Percentiles rank a stretch among this genome's conserved stretches.
These are phyloP conservation scores for Puccinia coronata DNA, from an alignment of 1,284 basidiomycete species.

Conservation along the genomic window DNA sequence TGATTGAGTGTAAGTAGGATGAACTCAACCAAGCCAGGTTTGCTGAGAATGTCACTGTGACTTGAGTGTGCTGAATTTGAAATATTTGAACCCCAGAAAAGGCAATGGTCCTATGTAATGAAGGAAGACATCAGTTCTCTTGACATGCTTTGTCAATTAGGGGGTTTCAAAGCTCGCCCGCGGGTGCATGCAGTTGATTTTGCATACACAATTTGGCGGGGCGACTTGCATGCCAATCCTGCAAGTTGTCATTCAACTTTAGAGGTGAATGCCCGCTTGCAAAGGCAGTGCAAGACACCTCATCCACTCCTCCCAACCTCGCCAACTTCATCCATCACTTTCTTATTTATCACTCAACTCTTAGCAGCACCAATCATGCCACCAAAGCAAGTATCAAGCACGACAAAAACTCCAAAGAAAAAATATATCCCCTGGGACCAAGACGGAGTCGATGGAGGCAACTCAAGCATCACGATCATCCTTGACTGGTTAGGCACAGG, in stretches of 20 bases:
- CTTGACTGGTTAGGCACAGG: too few species aligned
- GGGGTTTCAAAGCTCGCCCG: too few species aligned
- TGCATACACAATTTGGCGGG: too few species aligned
- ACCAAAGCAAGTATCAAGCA: neutral
- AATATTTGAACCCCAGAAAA: too few species aligned
- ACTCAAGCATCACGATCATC: neutral
- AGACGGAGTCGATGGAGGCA: neutral
- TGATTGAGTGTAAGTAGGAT: too few species aligned
- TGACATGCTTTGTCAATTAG: too few species aligned
- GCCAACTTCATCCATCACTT: conserved; percentile 6
- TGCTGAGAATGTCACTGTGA: too few species aligned
- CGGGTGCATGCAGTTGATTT: too few species aligned
- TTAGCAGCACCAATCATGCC: neutral
- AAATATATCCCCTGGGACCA: neutral
- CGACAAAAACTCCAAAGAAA: conserved; percentile 5
- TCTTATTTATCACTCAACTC: neutral
- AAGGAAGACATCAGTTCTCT: too few species aligned
- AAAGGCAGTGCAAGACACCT: neutral
- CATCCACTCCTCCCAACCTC: neutral
- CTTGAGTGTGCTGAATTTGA: too few species aligned
- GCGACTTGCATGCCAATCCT: neutral
- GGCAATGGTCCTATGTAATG: too few species aligned
- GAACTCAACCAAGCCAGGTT: too few species aligned
- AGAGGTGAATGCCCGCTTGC: conserved; percentile 1
- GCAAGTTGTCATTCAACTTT: neutral